A percentile compares a stretch with the other conserved stretches of the same genome.
phyloP scores from a whole-genome alignment of 208 protist species.

The Lotmaria passim region DNA sequence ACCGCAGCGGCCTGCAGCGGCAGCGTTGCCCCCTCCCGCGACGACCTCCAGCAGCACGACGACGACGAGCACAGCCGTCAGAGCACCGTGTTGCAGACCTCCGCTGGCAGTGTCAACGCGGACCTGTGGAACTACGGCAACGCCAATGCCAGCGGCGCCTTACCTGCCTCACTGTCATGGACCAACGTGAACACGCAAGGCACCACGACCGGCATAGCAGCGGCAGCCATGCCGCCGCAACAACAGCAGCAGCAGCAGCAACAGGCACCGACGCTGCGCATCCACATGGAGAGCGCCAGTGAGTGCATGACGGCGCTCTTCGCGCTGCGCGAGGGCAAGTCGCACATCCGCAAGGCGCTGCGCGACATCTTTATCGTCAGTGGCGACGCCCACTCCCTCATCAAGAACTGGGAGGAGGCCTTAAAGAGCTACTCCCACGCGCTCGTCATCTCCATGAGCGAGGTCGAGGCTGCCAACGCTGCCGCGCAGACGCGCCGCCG shows the following conservation, averaged over 20 bases:
- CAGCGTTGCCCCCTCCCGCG: constrained; percentile 11
- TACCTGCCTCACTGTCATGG: neutral
- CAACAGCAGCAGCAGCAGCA: neutral
- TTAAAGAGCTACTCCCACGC: constrained; percentile 80
- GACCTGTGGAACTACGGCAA: constrained; percentile 15
- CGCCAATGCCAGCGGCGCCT: constrained; percentile 4
- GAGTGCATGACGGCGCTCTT: constrained; percentile 65
- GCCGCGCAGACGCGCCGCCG: constrained; percentile 21
- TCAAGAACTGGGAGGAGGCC: constrained; percentile 77
- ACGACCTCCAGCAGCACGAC: constrained; percentile 15
- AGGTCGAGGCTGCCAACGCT: constrained; percentile 44
- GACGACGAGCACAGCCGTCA: constrained; percentile 23
- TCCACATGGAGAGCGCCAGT: constrained; percentile 56
- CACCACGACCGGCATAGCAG: constrained; percentile 10
- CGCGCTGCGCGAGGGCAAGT: constrained; percentile 49
- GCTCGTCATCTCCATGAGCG: constrained; percentile 64
- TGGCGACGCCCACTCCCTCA: constrained; percentile 66
- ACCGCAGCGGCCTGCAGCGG: neutral
- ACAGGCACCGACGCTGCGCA: constrained; percentile 10
- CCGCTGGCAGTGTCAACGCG: neutral
- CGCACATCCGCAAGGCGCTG: constrained; percentile 57
- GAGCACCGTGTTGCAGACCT: constrained; percentile 16
- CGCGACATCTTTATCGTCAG: constrained; percentile 68
- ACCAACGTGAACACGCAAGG: neutral
- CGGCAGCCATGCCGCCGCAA: neutral